Evolutionary conservation across 83 land plant genomes (phyloP).

Genomic region (Picea engelmannii): DNA sequence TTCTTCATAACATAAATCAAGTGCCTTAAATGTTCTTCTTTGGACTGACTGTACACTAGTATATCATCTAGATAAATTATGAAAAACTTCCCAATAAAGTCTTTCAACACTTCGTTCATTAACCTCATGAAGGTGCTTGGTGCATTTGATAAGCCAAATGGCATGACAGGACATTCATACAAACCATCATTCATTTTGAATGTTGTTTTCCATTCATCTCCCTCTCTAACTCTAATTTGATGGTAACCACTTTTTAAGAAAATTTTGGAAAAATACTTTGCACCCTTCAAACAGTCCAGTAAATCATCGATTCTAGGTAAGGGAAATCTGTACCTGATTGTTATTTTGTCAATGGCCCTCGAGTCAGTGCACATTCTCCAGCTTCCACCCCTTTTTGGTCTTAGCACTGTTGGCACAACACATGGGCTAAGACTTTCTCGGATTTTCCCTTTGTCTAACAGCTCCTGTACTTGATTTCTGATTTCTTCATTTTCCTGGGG

Average conservation of each 20-base stretch:
- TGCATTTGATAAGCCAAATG: not conserved
- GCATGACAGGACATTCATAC: not conserved
- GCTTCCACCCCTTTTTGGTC: not conserved
- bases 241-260: not conserved
- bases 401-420: not conserved
- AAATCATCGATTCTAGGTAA: not conserved
- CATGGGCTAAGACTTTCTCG: not conserved
- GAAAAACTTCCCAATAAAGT: not conserved
- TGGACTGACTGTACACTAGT: not conserved
- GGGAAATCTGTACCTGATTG: not conserved
- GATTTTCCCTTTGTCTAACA: not conserved
- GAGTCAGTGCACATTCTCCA: not conserved
- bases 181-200: not conserved
- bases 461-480: not conserved
- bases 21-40: not conserved
- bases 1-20: not conserved
- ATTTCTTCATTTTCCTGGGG: not conserved
- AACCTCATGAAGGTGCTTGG: conserved; percentile 5
- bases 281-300: not conserved
- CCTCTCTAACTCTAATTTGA: not conserved
- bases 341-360: not conserved
- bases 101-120: not conserved
- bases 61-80: not conserved
- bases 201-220: not conserved
- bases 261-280: not conserved